Base-by-base conservation (phyloP, 83 land plant genomes). In the Thuja plicata region DNA sequence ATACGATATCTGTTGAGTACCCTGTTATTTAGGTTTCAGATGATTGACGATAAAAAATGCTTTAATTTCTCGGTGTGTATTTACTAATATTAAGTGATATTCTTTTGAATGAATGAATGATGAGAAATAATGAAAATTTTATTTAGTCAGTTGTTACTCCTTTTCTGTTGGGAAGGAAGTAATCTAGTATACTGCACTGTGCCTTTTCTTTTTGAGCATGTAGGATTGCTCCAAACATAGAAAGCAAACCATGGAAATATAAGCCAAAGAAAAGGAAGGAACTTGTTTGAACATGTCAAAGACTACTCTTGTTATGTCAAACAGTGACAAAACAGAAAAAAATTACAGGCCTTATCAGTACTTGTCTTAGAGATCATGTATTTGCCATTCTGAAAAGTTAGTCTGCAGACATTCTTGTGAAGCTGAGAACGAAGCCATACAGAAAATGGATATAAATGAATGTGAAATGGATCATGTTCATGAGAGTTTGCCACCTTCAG, bases 351-450 rank as follows among this genome's bases (percentile, higher is more conserved):
- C n/a, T 80, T 80, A 43, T 80, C n/a, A 80, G 46, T 40, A 40
- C 83, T 37, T 21, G 8, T 40, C 83, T 40, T 11, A 40, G 12
- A 80, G 27, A 43, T 40, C 83, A 38, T 38, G 46, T 19, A 38
- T 80, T 80, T 19, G 8, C 43, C 46, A 80, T 38, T 37, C 82
- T 79, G 82, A 79, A 41, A 79, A 79, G 82, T 79, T 79, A 79
- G 45, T 79, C 9, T 35, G 19, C 82, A 79, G 41, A 45, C 82
- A 79, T 37, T 38, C 45, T 79, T 38, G 17, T 79, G 82, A 79
- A 38, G 82, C 41, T 79, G 82, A 41, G 45, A 79, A 79, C 4
- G 82, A 79, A 79, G 41, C 21, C 24, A 79, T 40, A 79, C 82
- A 38, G 35, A 38, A 6, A 79, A 38, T 79, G 24, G 43, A 79